Evolutionary conservation across 179 eudicot species (phyloP), one percentile per base, ranked within the genome.

Genomic region (Amaranthus tricolor): DNA sequence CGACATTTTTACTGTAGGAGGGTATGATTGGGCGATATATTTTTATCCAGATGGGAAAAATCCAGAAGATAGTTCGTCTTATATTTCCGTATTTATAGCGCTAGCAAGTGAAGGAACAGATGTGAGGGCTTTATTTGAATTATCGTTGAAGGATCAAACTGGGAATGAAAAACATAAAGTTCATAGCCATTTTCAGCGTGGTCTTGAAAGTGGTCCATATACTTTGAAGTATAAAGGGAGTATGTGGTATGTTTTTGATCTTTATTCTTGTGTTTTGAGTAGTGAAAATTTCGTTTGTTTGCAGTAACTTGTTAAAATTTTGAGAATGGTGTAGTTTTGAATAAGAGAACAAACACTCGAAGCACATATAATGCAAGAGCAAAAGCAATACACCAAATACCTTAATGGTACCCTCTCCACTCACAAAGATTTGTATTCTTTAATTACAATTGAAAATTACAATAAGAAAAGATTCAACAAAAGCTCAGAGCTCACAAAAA

Each of bases 11-110:
- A 88, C 83, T 43, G 93, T 93, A 4, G 96, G 96, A 9, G 96
- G 94, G 0, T 89, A 84, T 60, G 94, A 93, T 53, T 91, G 98
- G 98, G 98, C 96, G 59, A 78, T 93, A 14, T 93, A 93, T 75
- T 93, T 91, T 67, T 93, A 93, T 72, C 98, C 98, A 0, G 96
- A 93, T 50, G 97, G 97, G 68, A 93, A 93, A 80, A 93, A 93
- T 66, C 75, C 86, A 0, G 97, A 93, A 76, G 98, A 93, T 78
- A 85, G 75, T 60, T 85, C 87, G 0, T 24, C 68, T 63, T 88
- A 93, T 40, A 94, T 93, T 17, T 93, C 96, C 24, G 91, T 87
- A 16, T 93, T 93, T 49, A 88, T 93, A 5, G 94, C 98, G 13
- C 50, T 93, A 24, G 98, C 98, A 0, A 90, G 96, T 67, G 96